Evolutionary conservation across 2,329 filamentous ascomycete genomes (phyloP).

Genomic region (Aureobasidium pullulans): DNA sequence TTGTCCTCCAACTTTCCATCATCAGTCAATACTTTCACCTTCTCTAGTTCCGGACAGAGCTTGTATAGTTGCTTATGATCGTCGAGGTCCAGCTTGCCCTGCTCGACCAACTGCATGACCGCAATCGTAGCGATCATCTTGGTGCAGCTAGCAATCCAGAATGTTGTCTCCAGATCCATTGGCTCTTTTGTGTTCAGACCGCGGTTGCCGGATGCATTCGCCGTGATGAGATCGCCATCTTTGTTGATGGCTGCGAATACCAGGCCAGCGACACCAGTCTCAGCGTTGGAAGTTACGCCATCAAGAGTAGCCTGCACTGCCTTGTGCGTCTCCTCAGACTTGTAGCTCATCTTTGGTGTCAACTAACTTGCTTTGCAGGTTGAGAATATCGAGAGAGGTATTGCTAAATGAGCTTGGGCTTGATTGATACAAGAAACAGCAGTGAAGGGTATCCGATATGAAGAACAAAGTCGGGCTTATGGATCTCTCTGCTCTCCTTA

Average conservation of each 20-base stretch:
- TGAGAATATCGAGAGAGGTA: no score
- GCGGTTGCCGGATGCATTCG: conserved; percentile 35
- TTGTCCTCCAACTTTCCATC: conserved; percentile 35
- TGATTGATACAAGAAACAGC: no score
- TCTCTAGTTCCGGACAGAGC: conserved; percentile 37
- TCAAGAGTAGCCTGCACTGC: conserved; percentile 14
- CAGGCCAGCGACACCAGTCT: conserved; percentile 32
- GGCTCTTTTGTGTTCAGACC: conserved; percentile 36
- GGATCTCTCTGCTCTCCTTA: neutral
- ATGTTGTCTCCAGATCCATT: conserved; percentile 55
- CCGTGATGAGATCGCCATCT: conserved; percentile 34
- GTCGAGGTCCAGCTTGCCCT: conserved; percentile 35
- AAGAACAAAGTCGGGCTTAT: neutral
- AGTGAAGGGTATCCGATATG: no score
- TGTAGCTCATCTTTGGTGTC: neutral
- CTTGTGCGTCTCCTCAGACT: conserved; percentile 6
- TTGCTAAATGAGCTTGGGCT: no score
- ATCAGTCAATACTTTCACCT: conserved; percentile 34
- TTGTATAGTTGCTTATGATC: conserved; percentile 33
- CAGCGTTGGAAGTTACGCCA: conserved; percentile 16
- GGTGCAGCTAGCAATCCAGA: conserved; percentile 49
- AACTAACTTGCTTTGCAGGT: no score
- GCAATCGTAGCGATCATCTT: conserved; percentile 39
- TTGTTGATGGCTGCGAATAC: conserved; percentile 41
- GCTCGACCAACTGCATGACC: conserved; percentile 42